A percentile compares a stretch with the other conserved stretches of the same genome.
These are phyloP conservation scores for Phytophthora macrochlamydospora DNA, from an alignment of 352 stramenopile species.

Conservation along the genomic window DNA sequence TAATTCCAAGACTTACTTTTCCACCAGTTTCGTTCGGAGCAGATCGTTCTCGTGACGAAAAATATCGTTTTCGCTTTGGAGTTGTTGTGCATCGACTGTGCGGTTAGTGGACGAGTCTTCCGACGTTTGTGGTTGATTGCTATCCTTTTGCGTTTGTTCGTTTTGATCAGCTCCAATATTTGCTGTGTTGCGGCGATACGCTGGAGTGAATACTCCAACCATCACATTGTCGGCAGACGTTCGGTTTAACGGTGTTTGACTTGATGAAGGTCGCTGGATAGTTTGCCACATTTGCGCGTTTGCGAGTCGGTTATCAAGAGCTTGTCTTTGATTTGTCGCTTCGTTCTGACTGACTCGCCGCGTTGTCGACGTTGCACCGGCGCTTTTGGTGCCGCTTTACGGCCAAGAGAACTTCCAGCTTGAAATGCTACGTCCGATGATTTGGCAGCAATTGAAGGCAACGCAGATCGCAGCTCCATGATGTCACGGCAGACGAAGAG, in stretches of 20 bases:
- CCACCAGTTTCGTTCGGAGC: conserved; percentile 36
- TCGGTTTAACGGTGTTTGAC: conserved; percentile 1
- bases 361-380: conserved; percentile 17
- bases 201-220: conserved; percentile 14
- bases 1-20: conserved; percentile 31
- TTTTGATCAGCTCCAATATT: conserved; percentile 3
- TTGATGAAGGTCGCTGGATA: conserved; percentile 18
- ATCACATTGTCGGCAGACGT: conserved; percentile 7
- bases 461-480: conserved; percentile 15
- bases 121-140: not conserved
- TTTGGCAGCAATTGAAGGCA: conserved; percentile 22
- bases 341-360: conserved; percentile 13
- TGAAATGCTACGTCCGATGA: conserved; percentile 3
- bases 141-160: conserved; percentile 6
- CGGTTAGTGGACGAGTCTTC: conserved; percentile 7
- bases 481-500: not conserved
- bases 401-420: conserved; percentile 4
- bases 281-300: not conserved
- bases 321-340: conserved; percentile 3
- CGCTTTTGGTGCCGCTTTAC: conserved; percentile 29
- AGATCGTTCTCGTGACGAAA: conserved; percentile 35
- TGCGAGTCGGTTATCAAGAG: conserved; percentile 5
- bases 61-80: conserved; percentile 29
- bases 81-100: conserved; percentile 14
- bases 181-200: conserved; percentile 15